Percentiles rank a stretch among this genome's conserved stretches.
phyloP scores from a whole-genome alignment of 78 protist genomes.

The Dictyostelium firmibasis region DNA sequence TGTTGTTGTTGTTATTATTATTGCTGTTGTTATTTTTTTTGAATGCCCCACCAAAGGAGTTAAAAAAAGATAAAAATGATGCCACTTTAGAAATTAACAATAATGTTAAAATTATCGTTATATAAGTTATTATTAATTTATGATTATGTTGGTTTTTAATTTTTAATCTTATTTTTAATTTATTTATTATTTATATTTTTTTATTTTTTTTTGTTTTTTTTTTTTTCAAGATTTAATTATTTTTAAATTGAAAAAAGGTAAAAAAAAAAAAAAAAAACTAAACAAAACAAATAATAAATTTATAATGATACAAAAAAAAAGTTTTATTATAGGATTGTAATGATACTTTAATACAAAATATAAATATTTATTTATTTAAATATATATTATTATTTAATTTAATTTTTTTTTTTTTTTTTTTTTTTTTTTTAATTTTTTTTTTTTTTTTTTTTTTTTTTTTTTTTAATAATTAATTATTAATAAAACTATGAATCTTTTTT shows the following conservation, averaged over 20 bases:
- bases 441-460: neutral
- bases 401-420: neutral
- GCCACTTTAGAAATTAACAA: constrained; percentile 5
- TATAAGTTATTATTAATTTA: neutral
- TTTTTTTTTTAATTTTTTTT: neutral
- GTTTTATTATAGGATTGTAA: neutral
- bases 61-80: constrained; percentile 6
- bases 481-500: neutral
- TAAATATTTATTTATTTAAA: neutral
- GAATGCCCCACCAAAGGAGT: neutral
- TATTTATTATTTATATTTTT: neutral
- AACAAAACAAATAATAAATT: neutral
- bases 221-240: neutral
- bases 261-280: neutral
- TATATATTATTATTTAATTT: neutral
- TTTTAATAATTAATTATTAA: no score
- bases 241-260: no score
- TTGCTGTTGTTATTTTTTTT: neutral
- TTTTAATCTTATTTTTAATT: neutral
- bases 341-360: neutral
- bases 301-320: neutral
- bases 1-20: neutral
- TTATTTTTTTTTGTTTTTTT: neutral
- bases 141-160: neutral
- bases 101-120: constrained; percentile 8